Base-by-base conservation (phyloP, 2,329 filamentous ascomycete genomes). In the Colletotrichum euphorbiae region DNA sequence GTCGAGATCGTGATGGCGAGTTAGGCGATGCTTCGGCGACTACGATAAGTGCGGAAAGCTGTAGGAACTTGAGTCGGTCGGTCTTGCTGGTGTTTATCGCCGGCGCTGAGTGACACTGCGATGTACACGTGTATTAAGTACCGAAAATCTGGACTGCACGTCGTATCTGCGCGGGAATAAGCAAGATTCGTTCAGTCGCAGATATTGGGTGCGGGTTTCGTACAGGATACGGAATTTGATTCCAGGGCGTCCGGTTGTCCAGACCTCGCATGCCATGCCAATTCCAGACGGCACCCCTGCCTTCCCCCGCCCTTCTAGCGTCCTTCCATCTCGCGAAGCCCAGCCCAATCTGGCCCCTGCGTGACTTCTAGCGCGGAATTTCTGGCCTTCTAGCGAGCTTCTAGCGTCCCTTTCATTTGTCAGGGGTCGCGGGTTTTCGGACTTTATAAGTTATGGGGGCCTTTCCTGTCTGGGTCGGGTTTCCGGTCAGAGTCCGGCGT, bases 261-360 rank as follows among this genome's bases (percentile, higher is more conserved):
- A 48, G 7, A 21, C n/a, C 45, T 56, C 52, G 52, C 33, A 31
- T 42, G 38, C 28, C 38, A 28, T 58, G 52, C 36, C 50, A 36
- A 13, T 9, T 11, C 2, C n/a, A 13, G 11, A 7, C 13, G 7
- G 33, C 19, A 60, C 7, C 21, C 58, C 40, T 54, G 38, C 24
- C 38, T 68, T 68, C 54, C 65, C 54, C 54, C 54, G 54, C 28
- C 61, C 61, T 65, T 68, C 65, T 65, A 68, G 54, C 65, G 61
- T 38, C 52, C 46, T 68, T 68, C 61, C 46, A 55, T 56, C 0
- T 19, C 31, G 40, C 40, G 52, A 31, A 42, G 40, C 19, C 54
- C 65, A 51, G 13, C 62, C 19, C 12, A 15, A 12, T 0, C 2
- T 55, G 54, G 15, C 4, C 52, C 19, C 19, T 68, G 61, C 36